Percentiles rank a stretch among this genome's conserved stretches.
Evolutionary conservation across 225 moss, liverwort and hornwort species (phyloP).

Genomic region (Sphagnum contortum): DNA sequence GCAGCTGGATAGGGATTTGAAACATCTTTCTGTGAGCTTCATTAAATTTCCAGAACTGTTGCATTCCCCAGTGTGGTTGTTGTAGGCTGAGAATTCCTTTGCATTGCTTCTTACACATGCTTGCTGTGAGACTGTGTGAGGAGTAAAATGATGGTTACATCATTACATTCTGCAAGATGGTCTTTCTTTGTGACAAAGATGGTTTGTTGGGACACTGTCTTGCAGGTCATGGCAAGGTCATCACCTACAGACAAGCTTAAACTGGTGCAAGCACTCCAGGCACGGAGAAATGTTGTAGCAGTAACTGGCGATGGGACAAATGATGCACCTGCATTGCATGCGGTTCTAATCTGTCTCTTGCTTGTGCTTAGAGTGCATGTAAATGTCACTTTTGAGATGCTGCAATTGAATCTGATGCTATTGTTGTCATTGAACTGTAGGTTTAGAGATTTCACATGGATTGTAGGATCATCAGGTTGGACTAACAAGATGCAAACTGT

Average conservation of each 20-base stretch:
- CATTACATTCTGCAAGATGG: too few relatives aligned
- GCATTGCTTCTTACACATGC: background rate
- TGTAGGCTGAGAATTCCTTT: background rate
- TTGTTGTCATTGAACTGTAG: background rate
- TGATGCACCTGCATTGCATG: constrained; percentile 59
- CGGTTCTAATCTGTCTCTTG: constrained; percentile 48
- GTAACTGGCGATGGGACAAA: constrained; percentile 66
- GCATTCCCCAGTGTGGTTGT: background rate
- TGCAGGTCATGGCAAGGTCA: constrained; percentile 60
- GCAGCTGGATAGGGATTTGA: constrained; percentile 6
- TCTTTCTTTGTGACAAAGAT: too few relatives aligned
- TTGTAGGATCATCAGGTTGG: background rate
- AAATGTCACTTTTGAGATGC: too few relatives aligned
- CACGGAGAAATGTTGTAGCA: constrained; percentile 35
- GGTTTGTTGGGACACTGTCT: too few relatives aligned
- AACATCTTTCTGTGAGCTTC: constrained; percentile 34
- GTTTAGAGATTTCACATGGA: background rate
- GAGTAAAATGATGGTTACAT: too few relatives aligned
- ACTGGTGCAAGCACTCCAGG: constrained; percentile 40
- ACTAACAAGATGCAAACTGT: background rate
- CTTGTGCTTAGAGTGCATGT: too few relatives aligned
- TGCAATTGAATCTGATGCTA: background rate
- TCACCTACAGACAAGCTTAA: constrained; percentile 50
- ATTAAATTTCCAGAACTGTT: background rate
- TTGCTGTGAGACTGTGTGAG: background rate